phyloP scores from a whole-genome alignment of 2,329 filamentous ascomycete genomes.

The Thelonectria rubi region DNA sequence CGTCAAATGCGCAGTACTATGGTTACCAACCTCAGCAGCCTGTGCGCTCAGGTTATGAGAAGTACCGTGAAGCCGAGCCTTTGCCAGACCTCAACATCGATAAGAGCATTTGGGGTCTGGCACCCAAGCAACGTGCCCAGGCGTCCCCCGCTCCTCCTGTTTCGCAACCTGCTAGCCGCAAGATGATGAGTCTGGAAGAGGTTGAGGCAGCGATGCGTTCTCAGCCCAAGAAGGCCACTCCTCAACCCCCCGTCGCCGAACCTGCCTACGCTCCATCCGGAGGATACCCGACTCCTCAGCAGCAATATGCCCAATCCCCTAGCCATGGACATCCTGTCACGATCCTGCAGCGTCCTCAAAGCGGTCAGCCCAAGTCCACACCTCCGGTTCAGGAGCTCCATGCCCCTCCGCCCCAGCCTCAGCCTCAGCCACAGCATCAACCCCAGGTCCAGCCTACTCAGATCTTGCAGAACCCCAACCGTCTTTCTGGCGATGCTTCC shows the following conservation, averaged over 20 bases:
- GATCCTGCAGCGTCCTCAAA: conserved; percentile 64
- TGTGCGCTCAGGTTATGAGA: conserved; percentile 86
- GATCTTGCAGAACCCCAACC: conserved; percentile 81
- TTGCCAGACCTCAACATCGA: conserved; percentile 93
- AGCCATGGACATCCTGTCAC: conserved; percentile 60
- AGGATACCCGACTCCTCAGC: conserved; percentile 40
- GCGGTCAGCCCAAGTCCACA: conserved; percentile 51
- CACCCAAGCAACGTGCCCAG: conserved; percentile 58
- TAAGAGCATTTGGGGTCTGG: conserved; percentile 89
- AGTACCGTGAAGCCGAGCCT: conserved; percentile 84
- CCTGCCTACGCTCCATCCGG: conserved; percentile 43
- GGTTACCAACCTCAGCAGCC: conserved; percentile 47
- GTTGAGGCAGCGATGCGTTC: conserved; percentile 92
- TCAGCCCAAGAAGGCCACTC: conserved; percentile 65
- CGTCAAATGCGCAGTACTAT: conserved; percentile 49
- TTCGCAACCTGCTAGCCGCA: conserved; percentile 59
- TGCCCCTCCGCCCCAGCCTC: conserved; percentile 42
- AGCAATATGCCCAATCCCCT: conserved; percentile 45
- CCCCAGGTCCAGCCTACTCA: conserved; percentile 70
- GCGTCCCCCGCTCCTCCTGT: conserved; percentile 43
- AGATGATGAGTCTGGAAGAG: conserved; percentile 95
- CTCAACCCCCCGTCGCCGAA: conserved; percentile 43
- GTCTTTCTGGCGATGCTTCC: conserved; percentile 61
- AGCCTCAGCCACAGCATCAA: conserved; percentile 49
- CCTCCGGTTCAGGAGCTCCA: conserved; percentile 47